These are phyloP conservation scores for Hyphodiscus hymeniophilus DNA, from an alignment of 495 filamentous ascomycete species.

Conservation along the genomic window DNA sequence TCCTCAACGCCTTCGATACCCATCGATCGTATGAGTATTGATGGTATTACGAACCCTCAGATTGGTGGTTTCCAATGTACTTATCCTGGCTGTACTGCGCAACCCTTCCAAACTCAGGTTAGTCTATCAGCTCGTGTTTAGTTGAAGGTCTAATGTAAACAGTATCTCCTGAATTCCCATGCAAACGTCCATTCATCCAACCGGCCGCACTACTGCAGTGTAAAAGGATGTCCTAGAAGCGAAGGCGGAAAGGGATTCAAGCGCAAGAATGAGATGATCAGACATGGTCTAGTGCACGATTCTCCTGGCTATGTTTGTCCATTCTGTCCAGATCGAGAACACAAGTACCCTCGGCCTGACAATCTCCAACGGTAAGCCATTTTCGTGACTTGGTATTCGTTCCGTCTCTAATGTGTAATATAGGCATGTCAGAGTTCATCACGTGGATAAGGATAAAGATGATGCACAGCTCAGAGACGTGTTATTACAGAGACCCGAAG, in stretches of 20 bases:
- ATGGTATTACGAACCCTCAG: conserved; percentile 35
- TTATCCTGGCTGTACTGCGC: conserved; percentile 66
- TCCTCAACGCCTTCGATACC: conserved; percentile 21
- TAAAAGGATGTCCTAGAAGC: conserved; percentile 68
- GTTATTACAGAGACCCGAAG: conserved; percentile 65
- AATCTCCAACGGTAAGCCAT: conserved; percentile 80
- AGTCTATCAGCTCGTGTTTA: not conserved
- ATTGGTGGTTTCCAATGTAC: conserved; percentile 42
- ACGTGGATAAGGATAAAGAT: conserved; percentile 57
- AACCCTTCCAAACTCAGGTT: conserved; percentile 86
- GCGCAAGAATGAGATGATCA: conserved; percentile 98
- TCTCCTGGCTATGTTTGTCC: conserved; percentile 95
- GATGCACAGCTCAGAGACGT: conserved; percentile 55
- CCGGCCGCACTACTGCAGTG: conserved; percentile 83
- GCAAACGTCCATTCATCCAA: conserved; percentile 88
- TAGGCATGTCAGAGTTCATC: conserved; percentile 59
- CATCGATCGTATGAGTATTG: conserved; percentile 44
- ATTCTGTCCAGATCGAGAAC: conserved; percentile 89
- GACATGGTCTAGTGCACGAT: conserved; percentile 89
- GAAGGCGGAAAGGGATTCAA: conserved; percentile 91
- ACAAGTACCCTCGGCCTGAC: conserved; percentile 91
- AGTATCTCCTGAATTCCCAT: conserved; percentile 66
- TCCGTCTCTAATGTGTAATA: not conserved
- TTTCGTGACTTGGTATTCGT: not conserved
- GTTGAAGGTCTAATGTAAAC: not conserved